phyloP scores from a whole-genome alignment of 192 early-diverging fungal species.

The Coemansia sp. region DNA sequence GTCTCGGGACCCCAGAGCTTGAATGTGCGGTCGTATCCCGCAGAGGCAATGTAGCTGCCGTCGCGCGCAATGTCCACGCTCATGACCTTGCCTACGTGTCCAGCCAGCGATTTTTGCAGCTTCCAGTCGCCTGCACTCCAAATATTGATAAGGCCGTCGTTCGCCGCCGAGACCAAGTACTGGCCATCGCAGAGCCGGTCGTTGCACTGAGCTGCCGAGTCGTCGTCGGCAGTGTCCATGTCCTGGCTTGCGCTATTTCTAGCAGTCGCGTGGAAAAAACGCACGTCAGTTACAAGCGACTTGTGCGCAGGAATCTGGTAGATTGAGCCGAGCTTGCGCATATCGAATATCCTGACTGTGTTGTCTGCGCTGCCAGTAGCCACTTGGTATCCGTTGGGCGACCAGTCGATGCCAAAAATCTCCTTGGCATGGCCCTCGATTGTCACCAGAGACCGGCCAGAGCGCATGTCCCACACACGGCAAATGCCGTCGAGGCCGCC shows the following conservation, averaged over 20 bases:
- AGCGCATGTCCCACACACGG: slow-evolving; percentile 93
- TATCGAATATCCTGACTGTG: slow-evolving; percentile 87
- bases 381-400: slow-evolving; percentile 89
- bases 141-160: slow-evolving; percentile 89
- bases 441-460: slow-evolving; percentile 82
- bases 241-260: slow-evolving; percentile 28
- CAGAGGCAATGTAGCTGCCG: slow-evolving; percentile 79
- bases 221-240: slow-evolving; percentile 19
- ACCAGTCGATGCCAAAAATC: slow-evolving; percentile 85
- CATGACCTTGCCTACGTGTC: slow-evolving; percentile 89
- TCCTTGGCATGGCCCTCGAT: slow-evolving; percentile 90
- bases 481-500: slow-evolving; percentile 91
- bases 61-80: slow-evolving; percentile 77
- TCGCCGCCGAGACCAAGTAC: slow-evolving; percentile 76
- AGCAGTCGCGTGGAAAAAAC: slow-evolving; percentile 54
- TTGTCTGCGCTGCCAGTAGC: slow-evolving; percentile 93
- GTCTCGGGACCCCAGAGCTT: slow-evolving; percentile 80
- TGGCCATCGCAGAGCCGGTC: slow-evolving; percentile 59
- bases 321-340: slow-evolving; percentile 70
- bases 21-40: slow-evolving; percentile 91
- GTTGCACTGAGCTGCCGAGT: slow-evolving; percentile 1
- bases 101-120: slow-evolving; percentile 79
- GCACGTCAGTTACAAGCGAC: slow-evolving; percentile 83
- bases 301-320: slow-evolving; percentile 91
- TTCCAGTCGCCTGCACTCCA: slow-evolving; percentile 95